Base-by-base conservation (phyloP, 2,329 filamentous ascomycete species). In the Colletotrichum tanaceti region DNA sequence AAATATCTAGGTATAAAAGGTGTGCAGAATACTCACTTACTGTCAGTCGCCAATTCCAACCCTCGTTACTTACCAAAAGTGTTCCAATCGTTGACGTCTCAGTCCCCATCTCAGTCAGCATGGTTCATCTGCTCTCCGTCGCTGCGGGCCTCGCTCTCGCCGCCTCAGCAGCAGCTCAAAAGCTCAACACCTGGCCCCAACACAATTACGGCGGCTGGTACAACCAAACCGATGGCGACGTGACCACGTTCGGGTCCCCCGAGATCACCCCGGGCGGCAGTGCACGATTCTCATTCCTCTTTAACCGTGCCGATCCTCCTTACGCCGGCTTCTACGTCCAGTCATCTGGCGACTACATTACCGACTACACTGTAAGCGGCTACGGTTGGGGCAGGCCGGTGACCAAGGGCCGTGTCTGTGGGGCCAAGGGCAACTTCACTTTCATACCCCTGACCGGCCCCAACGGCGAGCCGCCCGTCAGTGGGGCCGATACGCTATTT, bases 301-400 rank as follows among this genome's bases (percentile, higher is more conserved):
- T 43, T 57, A 65, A 65, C 28, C 3, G n/a, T 10, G 39, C 2
- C 16, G 28, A 41, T 18, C 28, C 44, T 3, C 9, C 43, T 14
- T 55, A 41, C n/a, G 35, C 49, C 32, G 57, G 41, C 16, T 22
- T 65, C 32, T 61, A 61, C 22, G 35, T 61, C 32, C 57, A 24
- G 41, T 61, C 49, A 18, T 65, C 57, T 11, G 28, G 14, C 13
- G 58, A 65, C 14, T 65, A 39, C 57, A 32, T 65, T 41, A 65
- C 49, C 57, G 22, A 65, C 32, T 61, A 54, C 41, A n/a, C 46
- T 1, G 41, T 61, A 16, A n/a, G 1, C 0, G 58, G 16, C 57
- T 16, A 38, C 28, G 22, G 22, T 24, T 20, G 14, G 14, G 47
- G 39, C 39, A 47, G 1, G 39, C 20, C 38, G 20, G 9, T 32